These are phyloP conservation scores for Colletotrichum chrysophilum DNA, from an alignment of 2,329 filamentous ascomycete species.

Conservation along the genomic window DNA sequence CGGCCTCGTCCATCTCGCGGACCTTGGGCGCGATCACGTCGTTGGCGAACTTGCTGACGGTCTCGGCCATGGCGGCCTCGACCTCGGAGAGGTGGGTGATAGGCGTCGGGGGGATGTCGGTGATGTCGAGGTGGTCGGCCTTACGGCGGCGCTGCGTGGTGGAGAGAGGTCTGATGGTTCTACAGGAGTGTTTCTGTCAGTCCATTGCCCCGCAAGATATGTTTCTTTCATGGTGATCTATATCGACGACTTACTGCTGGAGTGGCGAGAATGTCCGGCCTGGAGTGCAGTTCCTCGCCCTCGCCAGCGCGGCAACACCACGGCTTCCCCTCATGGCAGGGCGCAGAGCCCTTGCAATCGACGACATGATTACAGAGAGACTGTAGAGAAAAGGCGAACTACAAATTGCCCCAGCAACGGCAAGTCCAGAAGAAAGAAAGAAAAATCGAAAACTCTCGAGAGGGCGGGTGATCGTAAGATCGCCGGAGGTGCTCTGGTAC, in stretches of 20 bases:
- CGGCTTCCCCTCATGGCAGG: constrained; percentile 55
- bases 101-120: constrained; percentile 84
- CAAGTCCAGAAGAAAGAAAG: background rate
- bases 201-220: background rate
- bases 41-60: constrained; percentile 88
- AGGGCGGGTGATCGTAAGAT: background rate
- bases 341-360: constrained; percentile 54
- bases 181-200: background rate
- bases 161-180: constrained; percentile 60
- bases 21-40: constrained; percentile 90
- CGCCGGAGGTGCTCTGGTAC: constrained; percentile 1
- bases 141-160: constrained; percentile 61
- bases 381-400: background rate
- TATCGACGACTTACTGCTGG: constrained; percentile 33
- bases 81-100: constrained; percentile 93
- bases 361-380: constrained; percentile 45
- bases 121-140: constrained; percentile 62
- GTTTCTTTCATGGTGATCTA: background rate
- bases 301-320: constrained; percentile 28
- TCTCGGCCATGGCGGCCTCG: constrained; percentile 86
- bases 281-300: constrained; percentile 27
- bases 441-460: background rate
- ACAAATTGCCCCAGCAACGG: background rate
- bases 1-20: constrained; percentile 96
- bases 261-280: constrained; percentile 20